Evolutionary conservation across 2,329 filamentous ascomycete genomes (phyloP), one percentile per base, ranked within the genome.

Genomic region (Aspergillus viridinutans): DNA sequence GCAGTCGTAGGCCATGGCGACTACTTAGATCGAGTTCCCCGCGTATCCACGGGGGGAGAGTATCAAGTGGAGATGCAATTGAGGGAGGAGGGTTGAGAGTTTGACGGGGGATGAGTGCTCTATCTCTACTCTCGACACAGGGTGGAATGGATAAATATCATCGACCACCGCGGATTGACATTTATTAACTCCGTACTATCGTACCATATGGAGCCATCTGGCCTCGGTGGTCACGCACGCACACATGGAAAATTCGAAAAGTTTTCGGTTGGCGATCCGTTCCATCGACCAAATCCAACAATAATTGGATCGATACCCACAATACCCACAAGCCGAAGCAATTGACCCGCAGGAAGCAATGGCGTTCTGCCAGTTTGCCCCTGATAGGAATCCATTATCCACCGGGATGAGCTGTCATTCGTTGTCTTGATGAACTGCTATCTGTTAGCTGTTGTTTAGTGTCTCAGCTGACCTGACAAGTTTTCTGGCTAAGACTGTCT

Each of bases 1-100:
- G 32, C 63, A 65, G 45, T 65, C 63, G 51, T 62, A 65, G n/a
- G 61, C 61, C 63, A 65, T 65, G 26, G 14, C 45, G 29, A 49
- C 52, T 38, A 17, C n/a, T 5, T 38, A 9, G 43, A 17, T 17
- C 8, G 43, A 47, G 14, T 17, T 47, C 21, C 20, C 43, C 10
- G 20, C 12, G 43, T 47, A 26, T 14, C 12, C 21, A 25, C 21
- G 21, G 21, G 43, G 43, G 14, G 12, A 7, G 21, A 26, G 43
- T 14, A 26, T 26, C 20, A 23, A 23, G 23, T 14, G 12, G 20
- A 17, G 21, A 47, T 47, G 43, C 20, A 23, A 47, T 14, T 5
- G 9, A 23, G 21, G 21, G 17, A 17, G 21, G 17, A 17, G 14
- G 14, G 14, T 35, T 17, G 32, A 38, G 14, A 6, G 14, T 17